These are phyloP conservation scores for Lasiosphaeriaceae sp. DNA, from an alignment of 495 filamentous ascomycete genomes.

Conservation along the genomic window DNA sequence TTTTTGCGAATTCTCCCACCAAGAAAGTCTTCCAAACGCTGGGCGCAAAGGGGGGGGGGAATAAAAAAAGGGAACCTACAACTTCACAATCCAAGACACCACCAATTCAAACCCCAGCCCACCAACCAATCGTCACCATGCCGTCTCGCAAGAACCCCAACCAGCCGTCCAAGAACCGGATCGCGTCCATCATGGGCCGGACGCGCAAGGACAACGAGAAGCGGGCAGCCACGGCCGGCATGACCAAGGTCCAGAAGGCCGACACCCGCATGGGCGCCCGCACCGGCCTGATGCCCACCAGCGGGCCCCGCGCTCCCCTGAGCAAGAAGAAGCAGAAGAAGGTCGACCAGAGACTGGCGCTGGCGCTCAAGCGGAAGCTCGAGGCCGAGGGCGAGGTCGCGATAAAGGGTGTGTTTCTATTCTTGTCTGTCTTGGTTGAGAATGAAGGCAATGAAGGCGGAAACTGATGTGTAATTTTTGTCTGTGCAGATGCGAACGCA, in stretches of 20 bases:
- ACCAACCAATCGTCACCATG: constrained; percentile 23
- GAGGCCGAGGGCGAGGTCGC: constrained; percentile 35
- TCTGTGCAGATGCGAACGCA: too few relatives aligned
- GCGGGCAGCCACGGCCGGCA: constrained; percentile 19
- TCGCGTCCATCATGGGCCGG: constrained; percentile 31
- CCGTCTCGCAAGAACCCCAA: constrained; percentile 46
- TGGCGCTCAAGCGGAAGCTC: constrained; percentile 41
- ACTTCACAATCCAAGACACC: background rate
- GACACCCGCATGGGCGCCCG: constrained; percentile 36
- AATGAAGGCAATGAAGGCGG: background rate
- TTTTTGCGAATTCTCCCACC: too few relatives aligned
- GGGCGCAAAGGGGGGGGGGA: too few relatives aligned
- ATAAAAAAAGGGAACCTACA: background rate
- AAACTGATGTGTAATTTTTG: background rate
- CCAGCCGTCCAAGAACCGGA: constrained; percentile 39
- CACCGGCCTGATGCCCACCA: constrained; percentile 38
- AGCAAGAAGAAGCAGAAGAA: constrained; percentile 43
- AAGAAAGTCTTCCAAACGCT: too few relatives aligned
- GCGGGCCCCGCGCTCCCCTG: constrained; percentile 35
- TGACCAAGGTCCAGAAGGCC: constrained; percentile 24
- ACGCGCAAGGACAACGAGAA: constrained; percentile 23
- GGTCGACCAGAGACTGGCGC: constrained; percentile 36
- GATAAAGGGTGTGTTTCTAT: constrained; percentile 32
- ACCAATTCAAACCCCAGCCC: background rate
- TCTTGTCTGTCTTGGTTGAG: background rate